Conservation (phyloP, 148 eudicot species). For the Spergularia marina region DNA sequence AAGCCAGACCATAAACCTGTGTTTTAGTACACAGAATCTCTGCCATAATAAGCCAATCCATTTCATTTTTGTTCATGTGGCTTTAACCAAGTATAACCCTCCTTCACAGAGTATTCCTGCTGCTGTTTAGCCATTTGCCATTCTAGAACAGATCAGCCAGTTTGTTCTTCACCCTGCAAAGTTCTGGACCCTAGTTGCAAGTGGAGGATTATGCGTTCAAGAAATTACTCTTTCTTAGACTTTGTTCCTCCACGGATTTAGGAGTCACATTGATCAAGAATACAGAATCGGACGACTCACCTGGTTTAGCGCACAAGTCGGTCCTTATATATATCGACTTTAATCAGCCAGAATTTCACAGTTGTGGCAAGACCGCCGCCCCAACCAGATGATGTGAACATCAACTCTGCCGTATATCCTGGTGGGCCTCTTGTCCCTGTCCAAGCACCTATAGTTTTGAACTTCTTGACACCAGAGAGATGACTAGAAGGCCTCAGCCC, state of each 20-base stretch:
- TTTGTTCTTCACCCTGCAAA: no score
- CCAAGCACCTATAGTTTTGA: slow-evolving; percentile 79
- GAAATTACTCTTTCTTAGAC: slow-evolving; percentile 73
- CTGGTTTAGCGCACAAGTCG: slow-evolving; percentile 84
- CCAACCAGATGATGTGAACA: slow-evolving; percentile 80
- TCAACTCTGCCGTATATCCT: slow-evolving; percentile 94
- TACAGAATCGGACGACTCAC: slow-evolving; percentile 95
- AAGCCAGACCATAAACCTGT: no score
- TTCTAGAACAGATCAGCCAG: no score
- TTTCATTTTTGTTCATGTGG: no score
- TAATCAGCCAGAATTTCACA: slow-evolving; percentile 87
- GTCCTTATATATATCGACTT: slow-evolving; percentile 75
- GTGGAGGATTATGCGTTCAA: slow-evolving; percentile 81
- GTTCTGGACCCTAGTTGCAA: slow-evolving; percentile 76
- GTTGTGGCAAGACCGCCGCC: slow-evolving; percentile 71
- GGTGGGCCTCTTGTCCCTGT: slow-evolving; percentile 93
- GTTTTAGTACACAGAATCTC: no score
- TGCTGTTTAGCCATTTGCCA: slow-evolving; percentile 27
- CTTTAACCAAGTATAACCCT: no score
- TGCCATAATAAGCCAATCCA: no score
- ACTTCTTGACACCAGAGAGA: slow-evolving; percentile 84
- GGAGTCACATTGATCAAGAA: slow-evolving; percentile 61
- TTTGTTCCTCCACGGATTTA: slow-evolving; percentile 68
- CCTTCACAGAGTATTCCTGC: no score
- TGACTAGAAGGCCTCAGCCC: slow-evolving; percentile 84